Evolutionary conservation across 805 yeast species (phyloP), one percentile per base, ranked within the genome.

Genomic region (Ogataea haglerorum): DNA sequence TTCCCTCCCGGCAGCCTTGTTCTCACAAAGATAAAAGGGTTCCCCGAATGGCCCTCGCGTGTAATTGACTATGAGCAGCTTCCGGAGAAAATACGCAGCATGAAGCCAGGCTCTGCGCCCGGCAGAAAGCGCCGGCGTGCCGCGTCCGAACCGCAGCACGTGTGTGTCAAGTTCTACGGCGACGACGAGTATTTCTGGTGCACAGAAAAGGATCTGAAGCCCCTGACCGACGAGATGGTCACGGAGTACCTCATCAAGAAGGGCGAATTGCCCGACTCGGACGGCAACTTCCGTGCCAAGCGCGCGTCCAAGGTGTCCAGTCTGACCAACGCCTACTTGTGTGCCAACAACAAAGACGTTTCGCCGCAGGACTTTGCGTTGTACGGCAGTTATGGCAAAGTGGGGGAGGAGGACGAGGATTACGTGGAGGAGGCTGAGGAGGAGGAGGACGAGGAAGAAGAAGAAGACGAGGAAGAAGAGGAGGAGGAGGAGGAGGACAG

Each of bases 1-100:
- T 51, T 43, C 30, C 23, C 38, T 4, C 75, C 81, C 2, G 80
- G 82, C 4, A 63, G 69, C 19, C 61, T 78, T 5, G 85, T 87
- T 1, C 68, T 87, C 17, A 93, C 93, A 6, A 87, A 87, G 60
- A 79, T 87, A 34, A 87, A 85, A 55, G 95, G 95, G 7, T 87
- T 80, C 57, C 85, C 95, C 2, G 83, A 90, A 30, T 87, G 96
- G 96, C 96, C 96, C 0, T 89, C 90, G 2, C 80, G 86, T 78
- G 79, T 85, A 4, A 72, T 86, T 4, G 82, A 80, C 1, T 74
- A 67, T 44, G 69, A 72, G 13, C 60, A 76, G 6, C 68, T 86
- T 5, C 93, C 95, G 0, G 75, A 66, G 15, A 65, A 70, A 49
- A 75, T 85, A 21, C 48, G 63, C 18, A 58, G 62, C 13, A 72